Conservation (phyloP, 1,284 basidiomycete species). For the Fomitopsis betulina region DNA sequence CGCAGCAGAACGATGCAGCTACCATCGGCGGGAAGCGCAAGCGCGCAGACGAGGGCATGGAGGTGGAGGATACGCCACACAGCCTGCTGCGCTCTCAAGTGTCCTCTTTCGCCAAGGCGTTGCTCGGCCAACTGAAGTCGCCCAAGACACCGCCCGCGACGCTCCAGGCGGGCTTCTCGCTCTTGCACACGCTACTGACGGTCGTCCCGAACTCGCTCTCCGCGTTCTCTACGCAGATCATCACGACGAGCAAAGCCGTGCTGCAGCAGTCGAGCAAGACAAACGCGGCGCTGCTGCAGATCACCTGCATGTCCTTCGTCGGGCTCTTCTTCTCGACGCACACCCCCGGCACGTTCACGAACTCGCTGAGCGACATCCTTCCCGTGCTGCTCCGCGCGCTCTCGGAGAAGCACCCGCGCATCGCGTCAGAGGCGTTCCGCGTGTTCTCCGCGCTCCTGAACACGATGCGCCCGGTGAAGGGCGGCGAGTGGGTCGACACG, state of each 20-base stretch:
- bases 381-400: slow-evolving; percentile 74
- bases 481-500: slow-evolving; percentile 55
- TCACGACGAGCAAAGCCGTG: slow-evolving; percentile 58
- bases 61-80: slow-evolving; percentile 75
- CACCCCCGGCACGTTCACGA: slow-evolving; percentile 58
- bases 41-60: slow-evolving; percentile 66
- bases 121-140: slow-evolving; percentile 81
- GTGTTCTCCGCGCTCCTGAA: slow-evolving; percentile 70
- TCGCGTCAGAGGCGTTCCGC: slow-evolving; percentile 81
- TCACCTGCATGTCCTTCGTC: slow-evolving; percentile 83
- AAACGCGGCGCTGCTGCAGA: slow-evolving; percentile 70
- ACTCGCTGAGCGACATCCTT: slow-evolving; percentile 61
- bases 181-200: slow-evolving; percentile 73
- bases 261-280: slow-evolving; percentile 61
- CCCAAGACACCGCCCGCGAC: slow-evolving; percentile 76
- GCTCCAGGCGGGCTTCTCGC: slow-evolving; percentile 80
- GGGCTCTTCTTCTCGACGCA: slow-evolving; percentile 82
- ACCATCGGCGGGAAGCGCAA: slow-evolving; percentile 71
- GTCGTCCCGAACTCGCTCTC: slow-evolving; percentile 85
- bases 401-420: slow-evolving; percentile 68
- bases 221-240: slow-evolving; percentile 58
- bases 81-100: slow-evolving; percentile 71
- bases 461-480: slow-evolving; percentile 56
- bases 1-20: slow-evolving; percentile 49
- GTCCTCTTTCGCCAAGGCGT: slow-evolving; percentile 73